Conservation (phyloP, 164 flowering plant species). For the Vitis vinifera region DNA sequence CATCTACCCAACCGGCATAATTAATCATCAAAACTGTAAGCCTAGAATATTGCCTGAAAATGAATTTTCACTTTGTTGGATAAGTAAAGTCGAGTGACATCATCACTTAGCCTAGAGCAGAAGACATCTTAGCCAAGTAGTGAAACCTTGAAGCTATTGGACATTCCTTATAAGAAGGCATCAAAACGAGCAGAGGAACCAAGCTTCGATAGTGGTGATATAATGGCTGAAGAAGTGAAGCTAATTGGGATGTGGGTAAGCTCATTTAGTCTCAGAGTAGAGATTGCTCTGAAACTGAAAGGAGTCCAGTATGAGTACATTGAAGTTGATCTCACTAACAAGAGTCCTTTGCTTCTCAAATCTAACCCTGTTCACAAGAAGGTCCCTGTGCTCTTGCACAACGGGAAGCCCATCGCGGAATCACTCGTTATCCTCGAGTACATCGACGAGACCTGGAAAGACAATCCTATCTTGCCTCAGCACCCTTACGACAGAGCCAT, state of each 20-base stretch:
- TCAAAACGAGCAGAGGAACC: neutral
- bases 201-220: neutral
- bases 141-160: neutral
- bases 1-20: too few relatives aligned
- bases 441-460: constrained; percentile 36
- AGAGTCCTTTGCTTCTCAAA: constrained; percentile 33
- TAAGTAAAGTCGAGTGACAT: too few relatives aligned
- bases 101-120: too few relatives aligned
- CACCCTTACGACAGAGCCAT: constrained; percentile 31
- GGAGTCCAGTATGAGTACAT: constrained; percentile 27
- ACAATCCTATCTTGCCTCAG: constrained; percentile 26
- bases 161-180: neutral
- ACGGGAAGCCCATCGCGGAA: constrained; percentile 33
- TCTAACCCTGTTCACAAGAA: constrained; percentile 41
- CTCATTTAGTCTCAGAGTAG: constrained; percentile 32
- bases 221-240: constrained; percentile 26
- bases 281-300: constrained; percentile 36
- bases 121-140: too few relatives aligned
- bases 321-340: constrained; percentile 30
- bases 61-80: too few relatives aligned
- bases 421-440: constrained; percentile 34
- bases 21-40: too few relatives aligned
- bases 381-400: constrained; percentile 39
- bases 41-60: too few relatives aligned
- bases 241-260: constrained; percentile 22